These are phyloP conservation scores for Hypholoma sublateritium DNA, from an alignment of 768 basidiomycete genomes.

Conservation along the genomic window DNA sequence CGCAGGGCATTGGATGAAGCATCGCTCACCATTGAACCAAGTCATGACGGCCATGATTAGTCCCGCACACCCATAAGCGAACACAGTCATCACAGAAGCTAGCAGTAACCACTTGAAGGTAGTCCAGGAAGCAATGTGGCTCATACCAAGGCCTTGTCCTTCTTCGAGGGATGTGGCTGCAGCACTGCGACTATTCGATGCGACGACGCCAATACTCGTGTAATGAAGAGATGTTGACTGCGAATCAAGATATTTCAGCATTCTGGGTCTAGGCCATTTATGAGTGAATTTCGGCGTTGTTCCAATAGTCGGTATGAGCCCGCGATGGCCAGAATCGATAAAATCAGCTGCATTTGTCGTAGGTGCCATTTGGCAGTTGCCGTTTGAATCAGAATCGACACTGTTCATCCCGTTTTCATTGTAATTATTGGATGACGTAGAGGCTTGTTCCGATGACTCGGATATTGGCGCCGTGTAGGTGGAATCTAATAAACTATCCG, in stretches of 20 bases:
- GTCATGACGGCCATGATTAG: slow-evolving; percentile 54
- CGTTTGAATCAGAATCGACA: slow-evolving; percentile 1
- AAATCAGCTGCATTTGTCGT: slow-evolving; percentile 9
- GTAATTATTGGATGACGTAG: neutral
- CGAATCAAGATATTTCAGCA: slow-evolving; percentile 21
- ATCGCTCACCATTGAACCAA: slow-evolving; percentile 54
- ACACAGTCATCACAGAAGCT: slow-evolving; percentile 52
- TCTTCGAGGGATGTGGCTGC: slow-evolving; percentile 24
- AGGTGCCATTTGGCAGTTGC: neutral
- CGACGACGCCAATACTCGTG: neutral
- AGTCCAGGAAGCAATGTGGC: slow-evolving; percentile 52
- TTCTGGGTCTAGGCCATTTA: slow-evolving; percentile 49
- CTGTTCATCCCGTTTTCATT: neutral
- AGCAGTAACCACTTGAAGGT: slow-evolving; percentile 62
- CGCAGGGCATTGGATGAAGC: neutral
- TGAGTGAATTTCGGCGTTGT: slow-evolving; percentile 46
- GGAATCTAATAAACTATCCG: neutral
- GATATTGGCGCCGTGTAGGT: neutral
- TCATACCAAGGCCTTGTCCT: slow-evolving; percentile 35
- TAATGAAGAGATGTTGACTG: slow-evolving; percentile 5
- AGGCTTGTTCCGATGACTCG: neutral
- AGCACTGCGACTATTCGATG: slow-evolving; percentile 13
- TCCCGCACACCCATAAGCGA: slow-evolving; percentile 51
- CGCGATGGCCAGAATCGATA: slow-evolving; percentile 26
- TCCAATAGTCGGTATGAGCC: slow-evolving; percentile 29